These are phyloP conservation scores for Litsea cubeba DNA, from an alignment of 164 flowering plant species.

Conservation along the genomic window DNA sequence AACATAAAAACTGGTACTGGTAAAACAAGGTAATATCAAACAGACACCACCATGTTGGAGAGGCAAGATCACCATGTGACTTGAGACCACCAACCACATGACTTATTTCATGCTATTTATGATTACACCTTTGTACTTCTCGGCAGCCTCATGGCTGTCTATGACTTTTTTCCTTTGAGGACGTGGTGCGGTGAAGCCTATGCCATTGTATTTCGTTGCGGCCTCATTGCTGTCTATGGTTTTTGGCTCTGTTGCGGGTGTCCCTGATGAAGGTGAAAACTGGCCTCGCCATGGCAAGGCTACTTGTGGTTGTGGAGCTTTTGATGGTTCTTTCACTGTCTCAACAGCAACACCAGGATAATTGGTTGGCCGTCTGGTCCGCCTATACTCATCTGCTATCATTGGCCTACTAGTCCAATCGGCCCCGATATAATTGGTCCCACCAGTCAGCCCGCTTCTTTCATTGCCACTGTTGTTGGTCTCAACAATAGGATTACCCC, in stretches of 20 bases:
- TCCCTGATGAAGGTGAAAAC: background rate
- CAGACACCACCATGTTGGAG: background rate
- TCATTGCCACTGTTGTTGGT: background rate
- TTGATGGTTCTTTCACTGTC: background rate
- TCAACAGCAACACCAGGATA: background rate
- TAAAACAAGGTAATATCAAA: background rate
- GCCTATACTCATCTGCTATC: background rate
- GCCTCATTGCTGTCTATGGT: constrained; percentile 2
- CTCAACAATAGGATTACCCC: background rate
- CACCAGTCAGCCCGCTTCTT: background rate
- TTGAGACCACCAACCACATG: too few species aligned
- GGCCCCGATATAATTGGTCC: background rate
- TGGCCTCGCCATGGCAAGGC: background rate
- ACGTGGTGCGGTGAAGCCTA: background rate
- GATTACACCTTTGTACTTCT: background rate
- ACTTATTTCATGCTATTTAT: too few species aligned
- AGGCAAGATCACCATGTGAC: too few species aligned
- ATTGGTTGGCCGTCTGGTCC: background rate
- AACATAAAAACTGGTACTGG: background rate
- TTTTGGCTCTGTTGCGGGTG: background rate
- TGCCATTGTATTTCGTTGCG: background rate
- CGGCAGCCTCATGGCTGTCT: background rate
- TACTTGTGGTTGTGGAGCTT: background rate
- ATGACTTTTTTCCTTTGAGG: background rate
- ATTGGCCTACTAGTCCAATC: background rate